Conservation (phyloP, 768 basidiomycete genomes). For the Phlebiopsis gigantea region DNA sequence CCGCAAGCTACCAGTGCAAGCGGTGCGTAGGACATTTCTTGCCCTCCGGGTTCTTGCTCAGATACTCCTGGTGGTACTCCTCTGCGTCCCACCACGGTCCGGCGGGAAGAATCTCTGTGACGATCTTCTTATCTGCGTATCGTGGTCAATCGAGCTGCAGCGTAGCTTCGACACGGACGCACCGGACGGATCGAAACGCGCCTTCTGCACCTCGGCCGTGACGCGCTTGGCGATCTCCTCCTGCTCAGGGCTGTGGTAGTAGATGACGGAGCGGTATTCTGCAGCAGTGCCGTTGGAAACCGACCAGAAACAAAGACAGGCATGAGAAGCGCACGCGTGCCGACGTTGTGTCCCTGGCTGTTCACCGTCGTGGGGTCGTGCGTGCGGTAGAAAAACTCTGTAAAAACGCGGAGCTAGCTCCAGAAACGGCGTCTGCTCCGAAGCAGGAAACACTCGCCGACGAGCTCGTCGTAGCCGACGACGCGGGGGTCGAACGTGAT, state of each 20-base stretch:
- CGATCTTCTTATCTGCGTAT: slow-evolving; percentile 53
- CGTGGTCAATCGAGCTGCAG: too few relatives aligned
- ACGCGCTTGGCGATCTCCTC: slow-evolving; percentile 64
- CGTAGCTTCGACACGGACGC: neutral
- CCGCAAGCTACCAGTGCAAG: slow-evolving; percentile 63
- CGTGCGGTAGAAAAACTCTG: slow-evolving; percentile 92
- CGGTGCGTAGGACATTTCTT: slow-evolving; percentile 76
- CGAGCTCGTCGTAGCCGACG: slow-evolving; percentile 79
- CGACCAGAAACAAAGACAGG: too few relatives aligned
- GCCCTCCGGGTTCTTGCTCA: slow-evolving; percentile 83
- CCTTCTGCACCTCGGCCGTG: slow-evolving; percentile 76
- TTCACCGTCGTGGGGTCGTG: slow-evolving; percentile 88
- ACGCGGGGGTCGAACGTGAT: slow-evolving; percentile 80
- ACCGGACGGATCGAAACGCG: slow-evolving; percentile 66
- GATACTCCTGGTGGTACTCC: slow-evolving; percentile 78
- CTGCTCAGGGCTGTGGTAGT: slow-evolving; percentile 72
- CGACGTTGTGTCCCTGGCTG: slow-evolving; percentile 70
- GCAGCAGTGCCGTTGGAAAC: too few relatives aligned
- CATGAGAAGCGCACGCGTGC: slow-evolving; percentile 56
- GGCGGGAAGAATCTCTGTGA: slow-evolving; percentile 66
- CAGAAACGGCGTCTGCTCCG: neutral
- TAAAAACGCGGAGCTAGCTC: neutral
- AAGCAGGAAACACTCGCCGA: slow-evolving; percentile 47
- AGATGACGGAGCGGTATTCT: slow-evolving; percentile 96
- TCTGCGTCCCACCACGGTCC: slow-evolving; percentile 80